Percentiles rank a stretch among this genome's conserved stretches.
Evolutionary conservation across 495 filamentous ascomycete genomes (phyloP).

Genomic region (Annulohypoxylon maeteangense): DNA sequence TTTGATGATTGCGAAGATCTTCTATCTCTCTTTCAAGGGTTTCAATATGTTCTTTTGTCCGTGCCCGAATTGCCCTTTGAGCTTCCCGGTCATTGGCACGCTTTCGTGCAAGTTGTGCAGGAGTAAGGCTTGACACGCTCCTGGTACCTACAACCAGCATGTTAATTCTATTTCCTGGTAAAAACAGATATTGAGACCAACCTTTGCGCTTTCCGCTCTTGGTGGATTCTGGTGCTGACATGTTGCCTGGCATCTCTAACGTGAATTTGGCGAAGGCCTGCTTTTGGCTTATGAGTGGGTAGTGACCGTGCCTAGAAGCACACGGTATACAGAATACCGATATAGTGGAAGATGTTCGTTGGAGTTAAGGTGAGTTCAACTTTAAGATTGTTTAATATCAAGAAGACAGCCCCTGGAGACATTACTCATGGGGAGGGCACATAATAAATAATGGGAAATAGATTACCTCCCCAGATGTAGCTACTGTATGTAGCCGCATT

Average conservation of each 20-base stretch:
- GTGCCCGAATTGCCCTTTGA: conserved; percentile 83
- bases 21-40: conserved; percentile 75
- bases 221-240: conserved; percentile 37
- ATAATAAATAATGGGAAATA: conserved; percentile 1
- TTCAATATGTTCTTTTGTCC: conserved; percentile 85
- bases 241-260: conserved; percentile 17
- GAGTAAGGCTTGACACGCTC: conserved; percentile 77
- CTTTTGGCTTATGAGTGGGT: background rate
- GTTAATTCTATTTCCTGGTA: background rate
- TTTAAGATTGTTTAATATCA: background rate
- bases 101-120: conserved; percentile 79
- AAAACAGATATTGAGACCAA: conserved; percentile 13
- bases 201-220: conserved; percentile 53
- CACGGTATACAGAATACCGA: background rate
- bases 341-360: background rate
- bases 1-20: conserved; percentile 58
- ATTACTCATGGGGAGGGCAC: background rate
- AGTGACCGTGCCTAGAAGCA: conserved; percentile 1
- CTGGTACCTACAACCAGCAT: conserved; percentile 61
- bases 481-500: background rate
- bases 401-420: conserved; percentile 2
- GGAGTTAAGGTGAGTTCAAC: background rate
- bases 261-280: background rate
- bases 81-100: conserved; percentile 90
- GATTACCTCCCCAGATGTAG: background rate